Evolutionary conservation across 1,284 basidiomycete genomes (phyloP), one percentile per base, ranked within the genome.

Genomic region (Ceratobasidium sp.): DNA sequence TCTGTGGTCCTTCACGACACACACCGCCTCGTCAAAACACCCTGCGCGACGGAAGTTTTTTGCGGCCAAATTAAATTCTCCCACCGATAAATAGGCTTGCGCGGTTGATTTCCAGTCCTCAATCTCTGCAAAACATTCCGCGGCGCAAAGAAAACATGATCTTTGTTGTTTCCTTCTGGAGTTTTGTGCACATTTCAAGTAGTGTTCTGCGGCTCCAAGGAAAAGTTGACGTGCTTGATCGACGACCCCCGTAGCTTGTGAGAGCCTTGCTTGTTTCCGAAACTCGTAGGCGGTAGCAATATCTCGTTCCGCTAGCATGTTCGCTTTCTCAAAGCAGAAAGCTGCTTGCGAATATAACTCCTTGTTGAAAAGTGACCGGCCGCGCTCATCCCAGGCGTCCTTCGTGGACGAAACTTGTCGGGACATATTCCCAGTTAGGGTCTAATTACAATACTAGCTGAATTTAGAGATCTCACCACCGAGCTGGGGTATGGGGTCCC

Each of bases 311-410:
- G 80, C 79, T 0, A 73, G 76, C 40, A 80, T 74, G 1, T 71
- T 75, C 3, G 89, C 89, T 20, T 85, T 81, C 62, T 84, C 80
- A 68, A 85, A 91, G 70, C 86, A 87, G 60, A 85, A 81, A 76
- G 82, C 85, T 0, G 90, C 87, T 73, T 89, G 84, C 0, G 78
- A 73, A 71, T 85, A 91, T n/a, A 80, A 10, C 40, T 73, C 80
- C 43, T 85, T 80, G 6, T 82, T 76, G 74, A 90, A 90, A 5
- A 90, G 75, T 2, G 78, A 77, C 5, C 76, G 77, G 1, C 85
- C 87, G 15, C 79, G 82, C 4, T 76, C 77, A 12, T 79, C 82
- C 88, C 89, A 90, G 75, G 88, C 84, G 22, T 80, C 81, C 0
- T 76, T 72, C 32, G 80, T 77, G 0, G 86, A 86, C 0, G 80